Evolutionary conservation across 768 basidiomycete species (phyloP).

Genomic region (Lyophyllum decastes): DNA sequence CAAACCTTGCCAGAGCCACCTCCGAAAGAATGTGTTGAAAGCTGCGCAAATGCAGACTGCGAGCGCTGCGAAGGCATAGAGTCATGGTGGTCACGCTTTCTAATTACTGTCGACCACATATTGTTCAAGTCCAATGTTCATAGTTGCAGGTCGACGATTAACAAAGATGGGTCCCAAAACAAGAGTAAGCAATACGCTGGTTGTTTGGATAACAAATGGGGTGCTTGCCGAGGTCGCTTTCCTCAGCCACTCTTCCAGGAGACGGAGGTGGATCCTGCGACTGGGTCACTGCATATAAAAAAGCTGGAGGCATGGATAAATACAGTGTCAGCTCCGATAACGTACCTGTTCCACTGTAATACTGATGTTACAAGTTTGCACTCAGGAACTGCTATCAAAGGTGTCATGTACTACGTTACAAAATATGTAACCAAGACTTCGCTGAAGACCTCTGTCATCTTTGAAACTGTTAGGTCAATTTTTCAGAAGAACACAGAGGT

Average conservation of each 20-base stretch:
- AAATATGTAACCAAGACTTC: constrained; percentile 43
- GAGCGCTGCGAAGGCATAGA: constrained; percentile 13
- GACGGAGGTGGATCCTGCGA: constrained; percentile 24
- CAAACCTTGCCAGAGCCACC: constrained; percentile 23
- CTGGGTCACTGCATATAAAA: constrained; percentile 30
- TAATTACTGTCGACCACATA: constrained; percentile 28
- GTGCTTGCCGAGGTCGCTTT: constrained; percentile 34
- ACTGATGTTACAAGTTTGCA: constrained; percentile 38
- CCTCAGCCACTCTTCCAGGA: constrained; percentile 23
- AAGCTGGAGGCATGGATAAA: constrained; percentile 39
- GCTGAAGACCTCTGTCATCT: constrained; percentile 39
- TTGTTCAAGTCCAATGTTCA: constrained; percentile 30
- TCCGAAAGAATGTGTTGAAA: constrained; percentile 7
- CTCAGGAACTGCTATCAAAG: constrained; percentile 41
- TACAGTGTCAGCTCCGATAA: constrained; percentile 27
- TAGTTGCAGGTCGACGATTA: constrained; percentile 16
- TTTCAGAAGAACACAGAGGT: constrained; percentile 18
- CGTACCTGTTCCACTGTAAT: constrained; percentile 38
- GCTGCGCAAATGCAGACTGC: constrained; percentile 22
- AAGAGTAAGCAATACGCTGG: constrained; percentile 11
- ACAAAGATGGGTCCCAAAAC: constrained; percentile 14
- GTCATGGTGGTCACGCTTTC: constrained; percentile 18
- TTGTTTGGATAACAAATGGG: constrained; percentile 28
- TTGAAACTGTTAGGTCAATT: constrained; percentile 28
- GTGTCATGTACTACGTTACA: constrained; percentile 38